Evolutionary conservation across 257 asterid species (phyloP), one percentile per base, ranked within the genome.

Genomic region (Solanum tacnaense): DNA sequence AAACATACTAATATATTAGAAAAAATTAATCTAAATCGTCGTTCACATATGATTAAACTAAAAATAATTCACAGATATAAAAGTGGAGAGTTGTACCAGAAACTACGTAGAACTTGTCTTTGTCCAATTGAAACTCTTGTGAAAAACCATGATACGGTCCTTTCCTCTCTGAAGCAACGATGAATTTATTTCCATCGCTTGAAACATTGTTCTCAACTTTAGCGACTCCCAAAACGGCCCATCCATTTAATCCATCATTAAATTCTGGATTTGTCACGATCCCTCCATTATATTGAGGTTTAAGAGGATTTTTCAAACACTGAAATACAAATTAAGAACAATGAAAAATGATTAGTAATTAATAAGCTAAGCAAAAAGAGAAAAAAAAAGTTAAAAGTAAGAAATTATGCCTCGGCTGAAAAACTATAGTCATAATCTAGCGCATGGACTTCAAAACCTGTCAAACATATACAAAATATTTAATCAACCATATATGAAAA

Each of bases 221-320:
- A 70, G 74, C 84, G 7, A 35, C 23, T 84, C 90, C 92, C 7
- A 46, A 8, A 65, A 39, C 12, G 11, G 65, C 67, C 93, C 92
- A 89, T 4, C 91, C 92, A 4, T 88, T 71, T 20, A 89, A 34
- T 41, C 90, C 91, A 72, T 86, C 76, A 46, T 88, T 52, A 23
- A 90, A 65, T 56, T 90, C 89, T 71, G 92, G 89, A 83, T 91
- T 90, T 27, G 78, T 76, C 58, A 89, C 89, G 21, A 91, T 90
- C 29, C 93, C 92, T 84, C 93, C 92, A 27, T 67, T 34, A 74
- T 91, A 90, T 52, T 90, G 92, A 84, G 93, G 90, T 44, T 84
- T 83, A 25, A 89, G 75, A 62, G 93, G 93, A 13, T 79, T 88
- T 84, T 76, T 68, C 88, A 90, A 86, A 70, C 93, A 91, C 92